Evolutionary conservation across 352 stramenopile genomes (phyloP).

Genomic region (Phytophthora constricta): DNA sequence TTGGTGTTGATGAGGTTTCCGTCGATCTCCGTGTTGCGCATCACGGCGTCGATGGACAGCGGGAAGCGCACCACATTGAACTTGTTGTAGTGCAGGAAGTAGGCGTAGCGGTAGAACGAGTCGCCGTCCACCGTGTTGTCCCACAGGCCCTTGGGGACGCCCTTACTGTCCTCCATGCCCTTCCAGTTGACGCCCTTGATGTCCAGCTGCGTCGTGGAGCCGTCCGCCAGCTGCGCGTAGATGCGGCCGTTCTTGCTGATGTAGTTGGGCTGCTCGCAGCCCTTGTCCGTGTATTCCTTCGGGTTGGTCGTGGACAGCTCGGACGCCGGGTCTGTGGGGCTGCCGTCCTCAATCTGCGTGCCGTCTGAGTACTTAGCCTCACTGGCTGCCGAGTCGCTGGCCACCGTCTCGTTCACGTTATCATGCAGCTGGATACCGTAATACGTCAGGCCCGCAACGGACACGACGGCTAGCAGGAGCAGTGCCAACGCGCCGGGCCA

Average conservation of each 20-base stretch:
- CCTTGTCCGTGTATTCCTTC: slow-evolving; percentile 67
- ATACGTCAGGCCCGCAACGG: slow-evolving; percentile 73
- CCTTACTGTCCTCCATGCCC: slow-evolving; percentile 77
- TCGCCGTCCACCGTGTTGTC: slow-evolving; percentile 82
- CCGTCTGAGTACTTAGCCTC: slow-evolving; percentile 61
- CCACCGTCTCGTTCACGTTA: slow-evolving; percentile 55
- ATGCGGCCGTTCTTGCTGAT: slow-evolving; percentile 82
- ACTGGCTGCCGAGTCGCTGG: slow-evolving; percentile 56
- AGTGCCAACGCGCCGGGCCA: slow-evolving; percentile 80
- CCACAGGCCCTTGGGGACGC: slow-evolving; percentile 81
- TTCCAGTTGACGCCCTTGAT: slow-evolving; percentile 91
- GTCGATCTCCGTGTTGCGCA: slow-evolving; percentile 71
- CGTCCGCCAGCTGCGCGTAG: slow-evolving; percentile 57
- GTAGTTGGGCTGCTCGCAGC: slow-evolving; percentile 86
- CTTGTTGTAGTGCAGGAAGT: slow-evolving; percentile 79
- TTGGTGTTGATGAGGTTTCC: slow-evolving; percentile 83
- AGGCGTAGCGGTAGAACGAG: slow-evolving; percentile 76
- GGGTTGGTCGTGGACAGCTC: slow-evolving; percentile 75
- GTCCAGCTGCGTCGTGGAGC: slow-evolving; percentile 68
- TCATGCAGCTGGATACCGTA: slow-evolving; percentile 75
- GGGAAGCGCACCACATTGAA: slow-evolving; percentile 85
- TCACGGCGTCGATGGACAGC: slow-evolving; percentile 72
- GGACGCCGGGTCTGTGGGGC: slow-evolving; percentile 44
- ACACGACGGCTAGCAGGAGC: slow-evolving; percentile 61
- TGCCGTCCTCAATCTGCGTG: slow-evolving; percentile 72